Evolutionary conservation across 1,139 yeast genomes (phyloP).

Genomic region (Debaryomyces robertsiae): DNA sequence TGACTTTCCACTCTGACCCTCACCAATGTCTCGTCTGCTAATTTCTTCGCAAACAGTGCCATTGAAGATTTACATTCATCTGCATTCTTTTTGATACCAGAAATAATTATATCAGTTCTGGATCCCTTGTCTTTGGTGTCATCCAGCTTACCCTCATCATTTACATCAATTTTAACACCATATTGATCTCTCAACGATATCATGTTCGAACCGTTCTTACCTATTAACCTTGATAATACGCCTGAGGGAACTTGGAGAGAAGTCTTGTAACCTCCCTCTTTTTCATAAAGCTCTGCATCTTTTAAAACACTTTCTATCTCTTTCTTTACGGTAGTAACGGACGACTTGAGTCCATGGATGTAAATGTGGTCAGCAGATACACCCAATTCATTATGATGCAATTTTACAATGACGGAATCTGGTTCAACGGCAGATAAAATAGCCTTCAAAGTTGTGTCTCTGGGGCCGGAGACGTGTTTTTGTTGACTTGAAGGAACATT

Average conservation of each 20-base stretch:
- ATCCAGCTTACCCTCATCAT: conserved; percentile 28
- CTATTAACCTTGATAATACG: conserved; percentile 79
- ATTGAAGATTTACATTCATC: conserved; percentile 71
- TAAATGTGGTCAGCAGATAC: conserved; percentile 55
- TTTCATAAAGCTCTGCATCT: conserved; percentile 66
- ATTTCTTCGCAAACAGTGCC: conserved; percentile 60
- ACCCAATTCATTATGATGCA: conserved; percentile 44
- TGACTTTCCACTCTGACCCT: conserved; percentile 72
- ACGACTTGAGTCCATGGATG: conserved; percentile 63
- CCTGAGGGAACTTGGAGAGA: conserved; percentile 61
- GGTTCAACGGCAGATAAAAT: conserved; percentile 44
- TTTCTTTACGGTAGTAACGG: conserved; percentile 54
- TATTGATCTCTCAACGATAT: conserved; percentile 72
- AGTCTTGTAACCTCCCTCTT: conserved; percentile 57
- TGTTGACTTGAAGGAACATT: conserved; percentile 60
- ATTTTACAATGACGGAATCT: conserved; percentile 42
- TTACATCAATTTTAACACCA: conserved; percentile 76
- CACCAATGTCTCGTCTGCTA: conserved; percentile 79
- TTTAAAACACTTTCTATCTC: conserved; percentile 58
- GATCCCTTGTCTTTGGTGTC: conserved; percentile 39
- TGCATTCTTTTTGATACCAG: conserved; percentile 80
- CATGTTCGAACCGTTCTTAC: conserved; percentile 81
- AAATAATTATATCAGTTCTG: conserved; percentile 59
- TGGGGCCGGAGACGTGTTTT: conserved; percentile 58
- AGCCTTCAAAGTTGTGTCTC: conserved; percentile 56